Conservation (phyloP, 257 asterid species). For the Fraxinus excelsior region DNA sequence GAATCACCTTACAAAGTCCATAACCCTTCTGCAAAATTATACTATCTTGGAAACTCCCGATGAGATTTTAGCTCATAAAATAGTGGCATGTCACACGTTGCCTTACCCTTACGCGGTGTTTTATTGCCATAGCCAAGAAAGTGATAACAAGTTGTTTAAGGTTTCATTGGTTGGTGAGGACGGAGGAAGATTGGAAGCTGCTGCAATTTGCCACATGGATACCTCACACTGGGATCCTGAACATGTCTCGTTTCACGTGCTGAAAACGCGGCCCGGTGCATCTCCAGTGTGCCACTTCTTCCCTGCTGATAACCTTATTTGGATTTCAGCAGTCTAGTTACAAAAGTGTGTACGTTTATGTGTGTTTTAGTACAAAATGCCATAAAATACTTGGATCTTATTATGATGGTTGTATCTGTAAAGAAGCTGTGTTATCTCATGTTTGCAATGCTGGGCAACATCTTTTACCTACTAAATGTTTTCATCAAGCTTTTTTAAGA, state of each 20-base stretch:
- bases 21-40: slow-evolving; percentile 56
- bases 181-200: slow-evolving; percentile 65
- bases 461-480: background rate
- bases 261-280: slow-evolving; percentile 57
- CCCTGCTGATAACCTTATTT: slow-evolving; percentile 71
- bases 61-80: slow-evolving; percentile 35
- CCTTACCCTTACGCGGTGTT: slow-evolving; percentile 87
- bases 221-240: slow-evolving; percentile 68
- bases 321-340: slow-evolving; percentile 45
- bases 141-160: slow-evolving; percentile 55
- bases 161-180: slow-evolving; percentile 59
- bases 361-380: background rate
- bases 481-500: too few relatives aligned
- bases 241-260: slow-evolving; percentile 65
- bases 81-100: slow-evolving; percentile 67
- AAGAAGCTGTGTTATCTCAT: too few relatives aligned
- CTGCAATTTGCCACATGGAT: slow-evolving; percentile 82
- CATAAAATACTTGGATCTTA: background rate
- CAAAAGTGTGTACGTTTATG: background rate
- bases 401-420: background rate
- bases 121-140: slow-evolving; percentile 70
- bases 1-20: slow-evolving; percentile 31
- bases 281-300: slow-evolving; percentile 82
- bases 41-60: slow-evolving; percentile 41
- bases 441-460: background rate